Conservation (phyloP, 345 rosid genomes). For the Citrus sinensis region DNA sequence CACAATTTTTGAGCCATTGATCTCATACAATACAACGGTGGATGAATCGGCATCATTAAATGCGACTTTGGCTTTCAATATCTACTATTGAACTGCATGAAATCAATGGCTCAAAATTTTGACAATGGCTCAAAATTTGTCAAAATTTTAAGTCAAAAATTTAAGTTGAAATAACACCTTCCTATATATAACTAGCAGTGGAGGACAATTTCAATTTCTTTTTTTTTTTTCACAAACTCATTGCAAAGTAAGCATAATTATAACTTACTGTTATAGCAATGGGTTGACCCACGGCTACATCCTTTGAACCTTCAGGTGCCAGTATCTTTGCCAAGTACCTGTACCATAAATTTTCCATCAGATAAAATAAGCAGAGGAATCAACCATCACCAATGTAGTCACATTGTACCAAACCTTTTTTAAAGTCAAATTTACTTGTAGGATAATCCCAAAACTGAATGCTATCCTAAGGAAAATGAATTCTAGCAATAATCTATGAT, state of each 20-base stretch:
- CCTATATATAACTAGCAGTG: neutral
- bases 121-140: no score
- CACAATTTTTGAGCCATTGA: no score
- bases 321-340: slow-evolving; percentile 72
- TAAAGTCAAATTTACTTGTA: neutral
- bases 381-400: neutral
- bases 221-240: neutral
- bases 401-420: neutral
- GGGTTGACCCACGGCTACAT: slow-evolving; percentile 66
- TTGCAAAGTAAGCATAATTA: slow-evolving; percentile 1
- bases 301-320: slow-evolving; percentile 68
- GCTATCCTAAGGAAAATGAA: neutral
- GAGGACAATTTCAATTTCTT: neutral
- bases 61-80: no score
- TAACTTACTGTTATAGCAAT: slow-evolving; percentile 59
- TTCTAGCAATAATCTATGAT: neutral
- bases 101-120: no score
- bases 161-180: no score
- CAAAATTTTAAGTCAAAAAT: no score
- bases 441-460: neutral
- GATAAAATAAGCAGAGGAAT: neutral
- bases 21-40: no score
- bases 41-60: no score
- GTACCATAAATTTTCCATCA: slow-evolving; percentile 20
- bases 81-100: no score